phyloP scores from a whole-genome alignment of 139 green algal species.

The Desmodesmus armatus region DNA sequence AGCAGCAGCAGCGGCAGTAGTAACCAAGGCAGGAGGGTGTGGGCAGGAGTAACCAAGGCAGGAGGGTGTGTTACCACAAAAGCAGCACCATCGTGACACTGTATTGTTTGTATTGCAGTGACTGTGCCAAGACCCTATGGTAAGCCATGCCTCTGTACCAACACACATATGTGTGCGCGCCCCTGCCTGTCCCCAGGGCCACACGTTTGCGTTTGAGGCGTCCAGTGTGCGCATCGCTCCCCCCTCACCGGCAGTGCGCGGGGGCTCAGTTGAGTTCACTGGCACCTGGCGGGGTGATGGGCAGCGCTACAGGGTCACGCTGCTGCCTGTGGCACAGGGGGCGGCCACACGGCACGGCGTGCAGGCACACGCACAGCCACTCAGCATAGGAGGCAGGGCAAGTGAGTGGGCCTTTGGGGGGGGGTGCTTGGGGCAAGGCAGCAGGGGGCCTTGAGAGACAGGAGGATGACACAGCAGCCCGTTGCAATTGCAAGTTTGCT shows the following conservation, averaged over 20 bases:
- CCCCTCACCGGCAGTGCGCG: not conserved
- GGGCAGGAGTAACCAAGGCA: not conserved
- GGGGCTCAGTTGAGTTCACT: conserved; percentile 31
- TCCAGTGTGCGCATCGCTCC: conserved; percentile 33
- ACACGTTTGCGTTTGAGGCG: conserved; percentile 53
- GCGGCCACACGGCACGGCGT: conserved; percentile 27
- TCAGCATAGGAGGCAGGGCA: conserved; percentile 33
- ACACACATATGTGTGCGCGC: not conserved
- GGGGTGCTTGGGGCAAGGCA: too few species aligned
- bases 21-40: too few species aligned
- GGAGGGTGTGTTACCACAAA: too few species aligned
- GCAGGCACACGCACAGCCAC: conserved; percentile 28
- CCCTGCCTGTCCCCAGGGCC: conserved; percentile 29
- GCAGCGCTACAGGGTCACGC: conserved; percentile 43
- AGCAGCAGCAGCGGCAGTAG: not conserved
- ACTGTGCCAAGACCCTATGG: too few species aligned
- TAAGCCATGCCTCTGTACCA: too few species aligned
- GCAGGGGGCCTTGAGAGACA: too few species aligned
- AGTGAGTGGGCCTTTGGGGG: conserved; percentile 33
- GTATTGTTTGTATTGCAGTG: too few species aligned
- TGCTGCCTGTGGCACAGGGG: conserved; percentile 35
- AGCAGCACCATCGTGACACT: not conserved
- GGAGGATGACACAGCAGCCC: too few species aligned
- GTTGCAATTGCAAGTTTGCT: too few species aligned
- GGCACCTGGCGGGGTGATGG: conserved; percentile 41